phyloP scores from a whole-genome alignment of 208 protist species.

The Phytomonas serpens region DNA sequence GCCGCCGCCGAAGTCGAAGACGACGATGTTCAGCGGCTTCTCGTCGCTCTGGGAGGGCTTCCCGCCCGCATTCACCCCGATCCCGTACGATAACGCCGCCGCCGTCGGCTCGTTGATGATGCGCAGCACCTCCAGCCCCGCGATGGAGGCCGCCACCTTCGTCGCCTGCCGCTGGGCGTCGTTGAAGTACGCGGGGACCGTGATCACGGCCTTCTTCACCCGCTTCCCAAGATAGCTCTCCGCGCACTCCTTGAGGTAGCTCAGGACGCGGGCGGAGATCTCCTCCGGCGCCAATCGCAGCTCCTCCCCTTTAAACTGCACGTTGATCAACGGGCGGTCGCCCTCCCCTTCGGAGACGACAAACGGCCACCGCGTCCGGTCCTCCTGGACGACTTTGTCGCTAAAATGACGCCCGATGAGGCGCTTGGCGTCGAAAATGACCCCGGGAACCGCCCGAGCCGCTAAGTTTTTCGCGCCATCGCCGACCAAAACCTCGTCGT shows the following conservation, averaged over 20 bases:
- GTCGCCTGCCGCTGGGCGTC: constrained; percentile 97
- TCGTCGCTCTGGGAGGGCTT: constrained; percentile 27
- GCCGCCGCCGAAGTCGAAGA: constrained; percentile 98
- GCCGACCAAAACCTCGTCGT: constrained; percentile 93
- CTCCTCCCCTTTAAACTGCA: constrained; percentile 42
- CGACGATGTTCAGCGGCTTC: constrained; percentile 87
- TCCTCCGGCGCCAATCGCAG: constrained; percentile 93
- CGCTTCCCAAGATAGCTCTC: constrained; percentile 84
- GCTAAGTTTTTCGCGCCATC: constrained; percentile 93
- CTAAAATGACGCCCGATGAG: constrained; percentile 90
- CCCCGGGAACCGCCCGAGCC: constrained; percentile 81
- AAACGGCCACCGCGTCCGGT: constrained; percentile 96
- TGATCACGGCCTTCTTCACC: constrained; percentile 96
- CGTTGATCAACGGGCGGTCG: constrained; percentile 35
- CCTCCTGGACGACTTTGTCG: constrained; percentile 83
- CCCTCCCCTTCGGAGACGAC: constrained; percentile 51
- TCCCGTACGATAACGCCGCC: constrained; percentile 97
- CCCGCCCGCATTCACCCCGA: constrained; percentile 83
- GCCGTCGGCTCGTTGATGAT: constrained; percentile 99
- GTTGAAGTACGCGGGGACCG: constrained; percentile 99
- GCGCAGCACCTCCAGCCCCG: constrained; percentile 96
- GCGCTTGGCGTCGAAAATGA: constrained; percentile 95
- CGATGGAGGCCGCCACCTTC: constrained; percentile 96
- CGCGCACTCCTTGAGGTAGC: constrained; percentile 96
- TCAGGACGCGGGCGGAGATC: constrained; percentile 95